Evolutionary conservation across 768 basidiomycete species (phyloP).

Genomic region (Leucogyrophana mollusca): DNA sequence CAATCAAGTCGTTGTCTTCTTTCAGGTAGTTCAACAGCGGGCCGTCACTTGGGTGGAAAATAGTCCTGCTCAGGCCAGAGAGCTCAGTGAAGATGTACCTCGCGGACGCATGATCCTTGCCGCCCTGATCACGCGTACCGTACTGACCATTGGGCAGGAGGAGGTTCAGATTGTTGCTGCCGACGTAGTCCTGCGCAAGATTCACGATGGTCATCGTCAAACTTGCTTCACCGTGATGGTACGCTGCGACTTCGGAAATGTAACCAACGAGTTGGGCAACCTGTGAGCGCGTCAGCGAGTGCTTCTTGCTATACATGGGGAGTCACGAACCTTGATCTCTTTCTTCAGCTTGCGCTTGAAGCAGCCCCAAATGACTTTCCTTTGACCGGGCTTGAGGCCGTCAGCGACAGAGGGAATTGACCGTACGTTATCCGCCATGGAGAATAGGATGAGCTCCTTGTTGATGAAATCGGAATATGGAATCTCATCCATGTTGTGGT

Average conservation of each 20-base stretch:
- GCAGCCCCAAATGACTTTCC: constrained; percentile 94
- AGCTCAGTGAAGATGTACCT: constrained; percentile 94
- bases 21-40: constrained; percentile 78
- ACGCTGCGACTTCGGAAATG: constrained; percentile 89
- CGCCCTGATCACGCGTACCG: constrained; percentile 90
- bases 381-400: constrained; percentile 95
- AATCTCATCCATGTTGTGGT: constrained; percentile 85
- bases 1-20: constrained; percentile 84
- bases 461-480: constrained; percentile 95
- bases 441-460: constrained; percentile 95
- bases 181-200: constrained; percentile 91
- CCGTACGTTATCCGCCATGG: constrained; percentile 98
- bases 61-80: constrained; percentile 64
- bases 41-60: constrained; percentile 87
- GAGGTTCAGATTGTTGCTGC: constrained; percentile 92
- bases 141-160: constrained; percentile 90
- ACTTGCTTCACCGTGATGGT: constrained; percentile 94
- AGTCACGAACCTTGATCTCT: constrained; percentile 73
- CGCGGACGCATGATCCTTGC: constrained; percentile 94
- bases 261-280: constrained; percentile 96
- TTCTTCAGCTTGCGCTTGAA: constrained; percentile 93
- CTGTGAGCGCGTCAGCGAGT: constrained; percentile 30
- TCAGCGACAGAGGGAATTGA: constrained; percentile 95
- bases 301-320: neutral
- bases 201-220: constrained; percentile 89